Percentiles rank a stretch among this genome's conserved stretches.
These are phyloP conservation scores for Scheffersomyces segobiensis DNA, from an alignment of 1,139 yeast genomes.

Conservation along the genomic window DNA sequence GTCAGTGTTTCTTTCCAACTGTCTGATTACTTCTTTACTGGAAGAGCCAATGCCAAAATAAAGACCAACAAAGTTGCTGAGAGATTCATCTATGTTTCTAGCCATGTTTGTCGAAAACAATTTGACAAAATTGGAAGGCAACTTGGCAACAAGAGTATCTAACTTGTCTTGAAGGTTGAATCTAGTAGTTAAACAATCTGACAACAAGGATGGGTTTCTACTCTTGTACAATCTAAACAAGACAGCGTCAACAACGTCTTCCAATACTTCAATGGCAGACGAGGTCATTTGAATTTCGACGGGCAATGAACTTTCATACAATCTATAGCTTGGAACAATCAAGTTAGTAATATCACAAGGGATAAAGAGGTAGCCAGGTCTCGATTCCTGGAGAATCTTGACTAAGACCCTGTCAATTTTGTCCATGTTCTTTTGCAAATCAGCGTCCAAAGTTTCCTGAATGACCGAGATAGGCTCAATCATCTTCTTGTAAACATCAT, in stretches of 20 bases:
- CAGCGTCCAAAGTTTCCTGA: conserved; percentile 53
- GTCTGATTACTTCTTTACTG: conserved; percentile 19
- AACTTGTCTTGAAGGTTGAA: conserved; percentile 44
- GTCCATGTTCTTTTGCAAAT: conserved; percentile 44
- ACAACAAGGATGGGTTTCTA: conserved; percentile 60
- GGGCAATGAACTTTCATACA: conserved; percentile 20
- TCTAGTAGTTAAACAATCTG: conserved; percentile 65
- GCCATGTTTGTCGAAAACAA: conserved; percentile 41
- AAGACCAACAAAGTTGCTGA: conserved; percentile 60
- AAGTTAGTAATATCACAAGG: conserved; percentile 68
- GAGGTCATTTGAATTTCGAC: background rate
- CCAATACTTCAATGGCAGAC: conserved; percentile 17
- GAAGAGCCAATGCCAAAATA: conserved; percentile 51
- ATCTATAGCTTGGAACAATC: conserved; percentile 40
- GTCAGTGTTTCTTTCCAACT: conserved; percentile 42
- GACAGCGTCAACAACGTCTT: conserved; percentile 45
- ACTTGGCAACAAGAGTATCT: conserved; percentile 43
- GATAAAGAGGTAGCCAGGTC: conserved; percentile 79
- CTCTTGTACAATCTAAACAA: conserved; percentile 52
- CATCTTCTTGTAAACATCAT: conserved; percentile 62
- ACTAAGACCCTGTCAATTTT: conserved; percentile 63
- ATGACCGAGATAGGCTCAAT: conserved; percentile 60
- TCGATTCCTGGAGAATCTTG: conserved; percentile 54
- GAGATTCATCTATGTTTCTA: conserved; percentile 63
- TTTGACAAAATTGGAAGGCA: conserved; percentile 28